Base-by-base conservation (phyloP, 2,329 filamentous ascomycete genomes). In the Colletotrichum cuscutae region DNA sequence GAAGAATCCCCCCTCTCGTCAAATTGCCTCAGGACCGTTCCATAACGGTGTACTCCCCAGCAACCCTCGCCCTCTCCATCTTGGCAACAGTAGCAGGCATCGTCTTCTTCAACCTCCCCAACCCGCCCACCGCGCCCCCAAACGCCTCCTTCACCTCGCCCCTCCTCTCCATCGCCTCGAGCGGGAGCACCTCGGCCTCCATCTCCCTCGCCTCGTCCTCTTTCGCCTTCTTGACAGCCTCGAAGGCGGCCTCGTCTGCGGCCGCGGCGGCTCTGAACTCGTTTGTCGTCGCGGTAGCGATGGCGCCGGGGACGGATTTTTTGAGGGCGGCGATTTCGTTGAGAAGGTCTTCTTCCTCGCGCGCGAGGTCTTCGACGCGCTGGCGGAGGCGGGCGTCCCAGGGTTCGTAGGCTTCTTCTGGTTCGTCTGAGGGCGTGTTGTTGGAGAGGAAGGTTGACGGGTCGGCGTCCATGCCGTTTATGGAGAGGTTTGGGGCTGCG, bases 291-390 rank as follows among this genome's bases (percentile, higher is more conserved):
- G 85, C 84, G 11, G 80, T 77, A 9, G 89, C 87, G 0, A 85
- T 84, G 11, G 81, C 77, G 19, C 77, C 78, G 24, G 89, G 89
- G 1, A 89, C 86, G 73, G 81, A 80, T 74, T 87, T 86, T 80
- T 91, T 91, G n/a, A 91, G 84, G 35, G 83, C 82, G 8, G 90
- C 90, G 76, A 92, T 90, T 77, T 91, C 89, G 75, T 90, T 88
- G 57, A 92, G 87, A 3, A 92, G 85, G 77, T 89, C 89, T 78
- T 92, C 90, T 76, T 92, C 90, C 71, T 91, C 86, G 72, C 87
- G 84, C 73, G 89, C 86, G n/a, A 92, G 86, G 49, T 89, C 87
- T 78, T 90, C 89, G 76, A 91, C 88, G 76, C 86, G 87, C 73
- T 86, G 84, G 77, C 90, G 89, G 76, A 89, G 87, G 79, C 88